Evolutionary conservation across 1,284 basidiomycete genomes (phyloP), one percentile per base, ranked within the genome.

Genomic region (Malassezia japonica): DNA sequence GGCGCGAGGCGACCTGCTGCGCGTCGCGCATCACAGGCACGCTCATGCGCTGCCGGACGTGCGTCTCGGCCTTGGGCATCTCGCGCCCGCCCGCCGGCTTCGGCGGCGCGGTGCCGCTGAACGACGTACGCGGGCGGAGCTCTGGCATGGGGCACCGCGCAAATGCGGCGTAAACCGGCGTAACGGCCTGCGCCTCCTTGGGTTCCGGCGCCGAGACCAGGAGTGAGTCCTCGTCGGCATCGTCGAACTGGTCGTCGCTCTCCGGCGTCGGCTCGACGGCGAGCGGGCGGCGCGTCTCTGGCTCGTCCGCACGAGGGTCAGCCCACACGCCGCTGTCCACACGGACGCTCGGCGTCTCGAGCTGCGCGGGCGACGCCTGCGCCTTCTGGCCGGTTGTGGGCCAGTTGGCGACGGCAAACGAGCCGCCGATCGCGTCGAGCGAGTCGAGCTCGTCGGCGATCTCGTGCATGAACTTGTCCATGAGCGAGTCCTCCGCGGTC

Each of bases 401-500:
- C 35, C 36, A 51, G 21, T 6, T 34, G 6, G 50, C 25, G 21
- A 38, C 31, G n/a, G 29, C 21, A 3, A 54, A 24, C 23, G 46
- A 21, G 20, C 18, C 34, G 27, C 40, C 39, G 29, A 54, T 46
- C 10, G 62, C 60, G 9, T 66, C 61, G 34, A 88, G 81, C 39
- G 80, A 79, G 53, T 82, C 82, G 39, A 89, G 79, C 62, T 86
- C 84, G 35, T 86, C 82, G 6, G 83, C 83, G 43, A 90, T 82
- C 72, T 88, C 84, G 49, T 83, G 78, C 73, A 88, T 85, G 74
- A 87, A 87, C 34, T 79, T 74, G 55, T 86, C 83, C 69, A 88
- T 81, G 36, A 80, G 80, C 39, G 80, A 81, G 61, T 86, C 83
- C 3, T 47, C 50, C 10, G 16, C 33, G 16, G 24, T 42, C 21